phyloP scores from a whole-genome alignment of 768 basidiomycete species.

The Lanmaoa pseudosensibilis region DNA sequence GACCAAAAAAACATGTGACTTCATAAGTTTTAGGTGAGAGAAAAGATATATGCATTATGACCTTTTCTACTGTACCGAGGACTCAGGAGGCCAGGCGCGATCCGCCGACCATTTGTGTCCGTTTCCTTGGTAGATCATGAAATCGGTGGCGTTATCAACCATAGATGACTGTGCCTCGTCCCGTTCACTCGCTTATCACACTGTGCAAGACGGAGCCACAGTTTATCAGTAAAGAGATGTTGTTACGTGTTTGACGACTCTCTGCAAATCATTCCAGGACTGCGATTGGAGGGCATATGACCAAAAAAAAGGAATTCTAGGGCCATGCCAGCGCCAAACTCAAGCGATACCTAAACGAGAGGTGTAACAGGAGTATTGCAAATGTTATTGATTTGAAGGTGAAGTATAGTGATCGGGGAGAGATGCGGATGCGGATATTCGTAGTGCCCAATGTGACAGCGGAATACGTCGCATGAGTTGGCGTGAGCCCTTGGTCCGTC shows the following conservation, averaged over 20 bases:
- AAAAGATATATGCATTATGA: no score
- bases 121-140: constrained; percentile 4
- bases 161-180: no score
- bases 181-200: no score
- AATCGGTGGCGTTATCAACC: not conserved
- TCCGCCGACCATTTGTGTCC: not conserved
- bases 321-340: not conserved
- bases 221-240: not conserved
- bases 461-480: not conserved
- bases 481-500: no score
- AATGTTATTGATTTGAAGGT: not conserved
- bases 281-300: not conserved
- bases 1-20: no score
- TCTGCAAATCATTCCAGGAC: not conserved
- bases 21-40: no score
- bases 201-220: no score
- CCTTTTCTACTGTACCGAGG: not conserved
- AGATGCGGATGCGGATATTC: not conserved
- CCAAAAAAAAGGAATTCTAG: not conserved
- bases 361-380: not conserved
- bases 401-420: not conserved
- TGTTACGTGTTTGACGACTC: not conserved
- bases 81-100: not conserved
- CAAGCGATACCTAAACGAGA: not conserved
- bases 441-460: no score